Base-by-base conservation (phyloP, 768 basidiomycete genomes). In the Leccinum ochraceum region DNA sequence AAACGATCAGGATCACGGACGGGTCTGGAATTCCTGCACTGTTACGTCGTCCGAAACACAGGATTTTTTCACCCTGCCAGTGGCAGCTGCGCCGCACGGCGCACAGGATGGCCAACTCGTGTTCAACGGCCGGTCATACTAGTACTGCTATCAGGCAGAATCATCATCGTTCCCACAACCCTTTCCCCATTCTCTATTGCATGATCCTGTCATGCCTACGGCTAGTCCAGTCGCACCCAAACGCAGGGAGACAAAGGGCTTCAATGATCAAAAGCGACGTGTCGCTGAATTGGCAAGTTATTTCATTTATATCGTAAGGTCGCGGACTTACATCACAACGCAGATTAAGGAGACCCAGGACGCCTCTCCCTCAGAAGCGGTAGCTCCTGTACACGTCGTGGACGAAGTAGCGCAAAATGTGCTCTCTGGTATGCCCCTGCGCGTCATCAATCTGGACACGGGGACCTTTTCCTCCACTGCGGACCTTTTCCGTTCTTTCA, bases 341-440 rank as follows among this genome's bases (percentile, higher is more conserved):
- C 8, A 20, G 13, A 7, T 34, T 6, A 46, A 62, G 61, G 61
- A 37, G 17, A 36, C 36, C 11, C 20, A 51, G 1, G 49, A 11
- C 10, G 62, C 51, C n/a, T 26, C 51, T 34, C 61, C 60, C 2
- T 53, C 63, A 36, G 60, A 62, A 52, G 59, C 54, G 13, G 20
- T 60, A 3, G 2, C 51, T 11, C 68, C 68, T 6, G 30, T 13
- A 2, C 59, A 66, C 30, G 20, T 60, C 9, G 51, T 70, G 8
- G 67, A 71, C 24, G 69, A 68, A 42, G 34, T 63, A 37, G 59
- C 60, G 4, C 62, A 62, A 48, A 71, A 59, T 46, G 54, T 60
- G 32, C 65, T 64, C 3, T 66, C 64, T 0, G 53, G 53, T 36
- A 70, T 70, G 67, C 69, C 69, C 8, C 57, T 71, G 1, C 69